Evolutionary conservation across 768 basidiomycete species (phyloP), one percentile per base, ranked within the genome.

Genomic region (Hericium alpestre): DNA sequence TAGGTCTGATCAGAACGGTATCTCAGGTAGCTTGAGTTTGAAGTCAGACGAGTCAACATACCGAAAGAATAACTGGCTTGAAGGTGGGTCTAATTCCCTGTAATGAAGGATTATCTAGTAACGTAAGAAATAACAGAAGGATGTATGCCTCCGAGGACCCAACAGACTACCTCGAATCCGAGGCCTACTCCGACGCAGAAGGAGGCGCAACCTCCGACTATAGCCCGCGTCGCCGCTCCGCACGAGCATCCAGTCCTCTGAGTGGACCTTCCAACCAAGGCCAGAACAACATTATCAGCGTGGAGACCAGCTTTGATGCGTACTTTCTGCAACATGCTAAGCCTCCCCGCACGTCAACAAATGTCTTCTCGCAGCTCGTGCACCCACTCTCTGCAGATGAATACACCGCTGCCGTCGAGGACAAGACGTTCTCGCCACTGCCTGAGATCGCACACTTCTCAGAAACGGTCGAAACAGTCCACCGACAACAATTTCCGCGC

Each of bases 321-420:
- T 98, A 95, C 73, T 90, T 98, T 67, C 76, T 74, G 6, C 78
- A 82, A 41, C 73, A 78, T 27, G 74, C 83, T 9, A 74, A 82
- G 22, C 78, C 85, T 15, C 71, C 82, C 1, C 80, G 81, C 59
- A 94, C 92, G 32, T 91, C 90, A 37, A 73, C 82, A 58, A 85
- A 87, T 63, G 79, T 90, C 51, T 54, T 62, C 23, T 46, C 67
- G 7, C 49, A 51, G 23, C 49, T 51, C 11, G 49, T 51, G 11
- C 49, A 11, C 1, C 49, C 49, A 4, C 16, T 51, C 5, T 51
- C 49, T 7, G 23, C 49, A 16, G 49, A 51, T 16, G 49, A 51
- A 23, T 51, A 51, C 49, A 56, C 65, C 13, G 64, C 71, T 49
- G 16, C 63, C n/a, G 46, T 58, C 51, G 12, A n/a, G 32, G 38